Base-by-base conservation (phyloP, 306 rosid species). In the Crataegus laevigata region DNA sequence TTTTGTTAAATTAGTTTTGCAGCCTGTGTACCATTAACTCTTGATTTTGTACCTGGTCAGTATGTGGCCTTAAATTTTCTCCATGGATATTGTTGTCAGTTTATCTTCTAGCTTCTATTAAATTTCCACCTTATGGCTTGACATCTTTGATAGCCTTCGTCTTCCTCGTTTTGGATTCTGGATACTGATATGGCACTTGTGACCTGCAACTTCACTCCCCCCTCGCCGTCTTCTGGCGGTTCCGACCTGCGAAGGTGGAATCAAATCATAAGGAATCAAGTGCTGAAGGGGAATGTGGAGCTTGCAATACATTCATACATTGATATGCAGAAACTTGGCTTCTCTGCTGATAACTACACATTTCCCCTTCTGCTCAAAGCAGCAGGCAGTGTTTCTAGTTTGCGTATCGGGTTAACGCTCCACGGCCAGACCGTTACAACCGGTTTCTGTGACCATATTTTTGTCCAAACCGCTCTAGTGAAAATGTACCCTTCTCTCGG, bases 321-420 rank as follows among this genome's bases (percentile, higher is more conserved):
- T 22, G 28, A 52, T 15, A 73, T 82, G 85, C 82, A 68, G 71
- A 73, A 66, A 34, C 75, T 51, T 63, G 82, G 82, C 68, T 34
- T 67, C 36, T 55, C 5, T 22, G 77, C 79, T 32, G 82, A 77
- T 43, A 82, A 77, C 76, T 82, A 61, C 66, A 73, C 82, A 17
- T 77, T 73, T 69, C 85, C 82, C 45, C 17, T 73, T 68, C 54
- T 82, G 72, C 82, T 82, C 21, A 73, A 82, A 64, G 82, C 79
- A 38, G 79, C 69, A 2, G 72, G 72, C 11, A 57, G 60, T 32
- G 76, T 60, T 36, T 59, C 80, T 3, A 5, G 11, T 55, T 62
- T 51, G 52, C 10, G 67, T 66, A 11, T 17, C 60, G 84, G 75
- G 68, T n/a, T 66, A 9, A n/a, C 69, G 9, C 75, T 78, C 63